Conservation (phyloP, 192 early-diverging fungal genomes). For the Gigaspora rosea region DNA sequence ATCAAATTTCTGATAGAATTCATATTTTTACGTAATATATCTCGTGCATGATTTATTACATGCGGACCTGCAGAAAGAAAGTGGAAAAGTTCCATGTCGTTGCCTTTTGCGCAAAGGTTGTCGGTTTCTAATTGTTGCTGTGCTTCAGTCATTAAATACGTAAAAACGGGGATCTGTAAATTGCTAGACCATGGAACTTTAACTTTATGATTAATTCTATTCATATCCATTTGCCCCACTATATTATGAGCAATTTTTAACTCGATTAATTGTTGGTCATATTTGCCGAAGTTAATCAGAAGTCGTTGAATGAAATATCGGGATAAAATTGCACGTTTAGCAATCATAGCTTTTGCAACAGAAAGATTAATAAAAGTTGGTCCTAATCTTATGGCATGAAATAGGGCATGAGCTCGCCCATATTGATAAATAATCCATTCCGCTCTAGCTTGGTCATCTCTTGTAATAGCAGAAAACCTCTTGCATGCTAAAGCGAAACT, state of each 20-base stretch:
- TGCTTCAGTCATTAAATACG: neutral
- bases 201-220: too few species aligned
- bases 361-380: neutral
- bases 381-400: conserved; percentile 22
- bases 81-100: conserved; percentile 24
- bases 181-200: neutral
- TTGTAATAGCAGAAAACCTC: too few species aligned
- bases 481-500: neutral
- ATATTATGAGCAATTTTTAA: conserved; percentile 3
- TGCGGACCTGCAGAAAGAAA: conserved; percentile 6
- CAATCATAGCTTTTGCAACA: neutral
- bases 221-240: neutral
- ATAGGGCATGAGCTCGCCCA: neutral
- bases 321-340: too few species aligned
- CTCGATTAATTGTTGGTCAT: conserved; percentile 1
- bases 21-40: neutral
- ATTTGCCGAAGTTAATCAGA: neutral
- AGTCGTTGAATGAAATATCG: conserved; percentile 3
- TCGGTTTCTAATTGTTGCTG: neutral
- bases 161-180: neutral
- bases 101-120: neutral
- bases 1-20: neutral
- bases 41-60: conserved; percentile 10
- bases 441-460: too few species aligned
- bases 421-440: too few species aligned